Evolutionary conservation across 73 alveolate species (phyloP).

Genomic region (Breviolum minutum): DNA sequence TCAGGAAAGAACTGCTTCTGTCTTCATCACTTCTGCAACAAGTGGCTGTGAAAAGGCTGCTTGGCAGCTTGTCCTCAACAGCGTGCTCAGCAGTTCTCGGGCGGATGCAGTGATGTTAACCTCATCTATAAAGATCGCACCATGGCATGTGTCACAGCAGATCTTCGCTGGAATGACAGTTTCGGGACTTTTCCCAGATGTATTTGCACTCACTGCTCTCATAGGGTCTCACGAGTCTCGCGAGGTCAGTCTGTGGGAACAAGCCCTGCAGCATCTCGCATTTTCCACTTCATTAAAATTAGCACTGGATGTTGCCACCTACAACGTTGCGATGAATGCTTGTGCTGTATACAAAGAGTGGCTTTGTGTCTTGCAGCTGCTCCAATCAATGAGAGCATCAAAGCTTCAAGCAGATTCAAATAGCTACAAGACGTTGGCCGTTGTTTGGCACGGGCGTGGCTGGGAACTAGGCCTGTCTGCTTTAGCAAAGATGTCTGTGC

Average conservation of each 20-base stretch:
- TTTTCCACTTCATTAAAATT: background rate
- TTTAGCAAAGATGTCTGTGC: background rate
- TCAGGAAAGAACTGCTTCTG: background rate
- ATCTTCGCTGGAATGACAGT: background rate
- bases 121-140: background rate
- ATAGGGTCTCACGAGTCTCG: background rate
- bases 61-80: background rate
- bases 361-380: background rate
- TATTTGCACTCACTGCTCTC: background rate
- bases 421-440: background rate
- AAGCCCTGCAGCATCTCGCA: background rate
- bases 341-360: background rate
- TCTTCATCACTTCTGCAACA: background rate
- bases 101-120: constrained; percentile 30
- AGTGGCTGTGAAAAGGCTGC: constrained; percentile 27
- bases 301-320: constrained; percentile 19
- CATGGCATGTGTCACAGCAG: constrained; percentile 20
- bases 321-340: constrained; percentile 28
- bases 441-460: background rate
- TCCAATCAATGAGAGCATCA: background rate
- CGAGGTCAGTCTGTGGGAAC: background rate
- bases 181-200: background rate
- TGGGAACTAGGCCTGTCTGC: constrained; percentile 2
- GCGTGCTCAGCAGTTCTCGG: background rate
- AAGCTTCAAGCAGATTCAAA: background rate